A percentile compares a stretch with the other conserved stretches of the same genome.
Evolutionary conservation across 2,329 filamentous ascomycete genomes (phyloP).

Genomic region (Fusarium liriodendri): DNA sequence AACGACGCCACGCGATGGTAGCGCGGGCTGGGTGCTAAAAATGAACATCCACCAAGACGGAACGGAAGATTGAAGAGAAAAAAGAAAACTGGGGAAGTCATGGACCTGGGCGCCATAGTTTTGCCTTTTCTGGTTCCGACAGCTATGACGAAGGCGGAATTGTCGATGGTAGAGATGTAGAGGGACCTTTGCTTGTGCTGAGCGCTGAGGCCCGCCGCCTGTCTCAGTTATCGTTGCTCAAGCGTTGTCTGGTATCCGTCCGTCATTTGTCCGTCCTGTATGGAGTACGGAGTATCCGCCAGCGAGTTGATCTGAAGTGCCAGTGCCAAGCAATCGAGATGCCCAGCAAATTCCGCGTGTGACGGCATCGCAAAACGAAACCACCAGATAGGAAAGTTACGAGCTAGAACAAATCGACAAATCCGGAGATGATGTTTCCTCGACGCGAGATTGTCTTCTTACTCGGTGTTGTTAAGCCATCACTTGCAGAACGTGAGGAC

Average conservation of each 20-base stretch:
- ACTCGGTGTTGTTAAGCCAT: constrained; percentile 11
- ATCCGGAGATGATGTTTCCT: constrained; percentile 8
- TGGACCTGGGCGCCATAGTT: constrained; percentile 1
- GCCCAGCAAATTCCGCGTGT: background rate
- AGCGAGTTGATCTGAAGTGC: background rate
- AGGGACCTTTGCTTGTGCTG: background rate
- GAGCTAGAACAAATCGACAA: background rate
- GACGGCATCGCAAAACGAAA: background rate
- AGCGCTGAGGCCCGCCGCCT: background rate
- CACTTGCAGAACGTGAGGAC: constrained; percentile 8
- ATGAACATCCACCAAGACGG: constrained; percentile 17
- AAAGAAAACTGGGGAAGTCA: constrained; percentile 1
- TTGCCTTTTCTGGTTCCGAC: background rate
- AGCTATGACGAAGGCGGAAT: constrained; percentile 2
- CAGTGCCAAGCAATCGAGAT: background rate
- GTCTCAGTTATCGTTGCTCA: background rate
- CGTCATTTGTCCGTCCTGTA: background rate
- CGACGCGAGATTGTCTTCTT: constrained; percentile 22
- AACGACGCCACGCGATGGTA: constrained; percentile 18
- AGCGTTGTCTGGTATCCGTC: background rate
- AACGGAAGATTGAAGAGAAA: background rate
- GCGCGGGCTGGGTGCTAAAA: constrained; percentile 38
- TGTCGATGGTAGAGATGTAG: background rate
- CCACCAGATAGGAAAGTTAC: background rate
- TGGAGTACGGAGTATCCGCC: background rate